These are phyloP conservation scores for Globisporangium camurandrum DNA, from an alignment of 352 stramenopile species.

Conservation along the genomic window DNA sequence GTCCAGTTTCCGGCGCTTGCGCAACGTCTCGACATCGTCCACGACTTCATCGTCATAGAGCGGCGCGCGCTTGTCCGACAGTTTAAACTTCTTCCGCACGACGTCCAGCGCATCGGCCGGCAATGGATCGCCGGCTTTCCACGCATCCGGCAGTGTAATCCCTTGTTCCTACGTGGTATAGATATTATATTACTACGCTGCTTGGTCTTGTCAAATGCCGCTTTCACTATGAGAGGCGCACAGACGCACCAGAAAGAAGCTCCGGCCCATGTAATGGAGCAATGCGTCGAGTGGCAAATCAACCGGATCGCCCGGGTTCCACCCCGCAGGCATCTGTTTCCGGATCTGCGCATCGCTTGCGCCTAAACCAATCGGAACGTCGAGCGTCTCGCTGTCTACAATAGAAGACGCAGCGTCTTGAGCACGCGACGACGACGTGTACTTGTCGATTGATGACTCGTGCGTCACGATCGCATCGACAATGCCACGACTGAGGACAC, in stretches of 20 bases:
- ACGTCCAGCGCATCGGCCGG: slow-evolving; percentile 69
- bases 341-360: slow-evolving; percentile 64
- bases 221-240: background rate
- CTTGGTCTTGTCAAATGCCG: no score
- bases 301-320: slow-evolving; percentile 73
- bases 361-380: slow-evolving; percentile 62
- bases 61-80: slow-evolving; percentile 55
- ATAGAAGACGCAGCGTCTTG: slow-evolving; percentile 20
- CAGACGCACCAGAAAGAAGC: slow-evolving; percentile 48
- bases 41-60: slow-evolving; percentile 74
- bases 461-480: slow-evolving; percentile 76
- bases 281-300: slow-evolving; percentile 71
- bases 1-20: slow-evolving; percentile 64
- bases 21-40: slow-evolving; percentile 52
- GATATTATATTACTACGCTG: no score
- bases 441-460: slow-evolving; percentile 50
- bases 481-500: slow-evolving; percentile 73
- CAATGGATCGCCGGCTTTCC: slow-evolving; percentile 63
- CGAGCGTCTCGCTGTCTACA: slow-evolving; percentile 33
- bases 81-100: slow-evolving; percentile 72
- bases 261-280: slow-evolving; percentile 73
- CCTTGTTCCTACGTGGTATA: slow-evolving; percentile 45
- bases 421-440: slow-evolving; percentile 39
- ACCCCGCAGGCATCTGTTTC: slow-evolving; percentile 69
- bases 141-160: slow-evolving; percentile 57